These are phyloP conservation scores for Polygonum aviculare DNA, from an alignment of 148 eudicot species.

Conservation along the genomic window DNA sequence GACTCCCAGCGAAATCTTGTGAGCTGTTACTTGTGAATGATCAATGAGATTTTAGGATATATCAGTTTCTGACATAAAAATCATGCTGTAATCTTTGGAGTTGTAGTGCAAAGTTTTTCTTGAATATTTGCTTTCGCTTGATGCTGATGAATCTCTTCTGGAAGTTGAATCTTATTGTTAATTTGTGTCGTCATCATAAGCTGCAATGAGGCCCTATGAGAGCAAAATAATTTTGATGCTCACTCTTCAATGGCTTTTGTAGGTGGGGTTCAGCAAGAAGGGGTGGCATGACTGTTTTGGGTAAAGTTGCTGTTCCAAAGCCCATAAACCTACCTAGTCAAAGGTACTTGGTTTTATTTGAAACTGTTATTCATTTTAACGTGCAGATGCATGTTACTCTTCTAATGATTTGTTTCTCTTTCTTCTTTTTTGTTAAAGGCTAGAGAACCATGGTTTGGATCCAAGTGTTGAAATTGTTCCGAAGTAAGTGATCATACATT, in stretches of 20 bases:
- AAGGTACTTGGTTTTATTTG: conserved; percentile 33
- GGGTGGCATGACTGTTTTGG: conserved; percentile 94
- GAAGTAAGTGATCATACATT: conserved; percentile 50
- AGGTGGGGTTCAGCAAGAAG: conserved; percentile 90
- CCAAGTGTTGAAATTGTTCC: conserved; percentile 96
- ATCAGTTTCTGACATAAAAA: neutral
- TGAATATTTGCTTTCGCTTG: neutral
- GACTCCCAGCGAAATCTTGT: neutral
- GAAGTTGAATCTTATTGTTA: conserved; percentile 1
- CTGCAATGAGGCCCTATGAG: neutral
- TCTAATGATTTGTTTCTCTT: neutral
- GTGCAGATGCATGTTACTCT: neutral
- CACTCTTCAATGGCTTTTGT: conserved; percentile 12
- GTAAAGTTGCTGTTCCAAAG: conserved; percentile 97
- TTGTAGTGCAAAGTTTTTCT: neutral
- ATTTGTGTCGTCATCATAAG: neutral
- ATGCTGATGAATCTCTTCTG: neutral
- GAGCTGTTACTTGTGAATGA: neutral
- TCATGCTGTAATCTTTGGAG: neutral
- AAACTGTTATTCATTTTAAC: neutral
- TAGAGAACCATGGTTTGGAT: conserved; percentile 94
- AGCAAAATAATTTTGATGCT: neutral
- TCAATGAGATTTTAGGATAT: neutral
- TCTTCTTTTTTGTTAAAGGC: conserved; percentile 35
- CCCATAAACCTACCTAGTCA: conserved; percentile 98